Percentiles rank a stretch among this genome's conserved stretches.
Conservation (phyloP, 2,329 filamentous ascomycete species). For the Arthrobotrys sphaeroides region DNA sequence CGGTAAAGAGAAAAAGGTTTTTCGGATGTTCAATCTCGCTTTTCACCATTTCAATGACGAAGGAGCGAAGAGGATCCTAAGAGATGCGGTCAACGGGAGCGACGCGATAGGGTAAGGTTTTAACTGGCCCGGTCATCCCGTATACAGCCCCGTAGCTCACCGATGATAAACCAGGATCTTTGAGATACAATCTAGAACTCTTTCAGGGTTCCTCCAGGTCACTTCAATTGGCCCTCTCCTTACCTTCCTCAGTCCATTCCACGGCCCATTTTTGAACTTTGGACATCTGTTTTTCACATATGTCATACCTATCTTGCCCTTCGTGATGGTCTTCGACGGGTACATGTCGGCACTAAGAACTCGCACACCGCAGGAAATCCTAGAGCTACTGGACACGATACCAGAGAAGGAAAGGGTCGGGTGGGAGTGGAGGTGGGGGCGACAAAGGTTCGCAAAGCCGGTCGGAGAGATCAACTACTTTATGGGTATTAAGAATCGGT, state of each 20-base stretch:
- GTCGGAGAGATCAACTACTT: constrained; percentile 65
- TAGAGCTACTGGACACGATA: constrained; percentile 68
- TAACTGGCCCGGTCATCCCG: not conserved
- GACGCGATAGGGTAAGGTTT: constrained; percentile 70
- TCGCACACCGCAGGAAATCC: constrained; percentile 73
- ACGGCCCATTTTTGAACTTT: constrained; percentile 62
- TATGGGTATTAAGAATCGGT: constrained; percentile 60
- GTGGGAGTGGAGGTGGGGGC: constrained; percentile 63
- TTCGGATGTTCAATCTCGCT: constrained; percentile 76
- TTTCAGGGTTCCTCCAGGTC: constrained; percentile 67
- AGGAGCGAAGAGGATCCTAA: constrained; percentile 70
- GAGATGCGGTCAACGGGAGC: constrained; percentile 71
- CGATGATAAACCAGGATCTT: constrained; percentile 66
- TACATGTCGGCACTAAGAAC: constrained; percentile 74
- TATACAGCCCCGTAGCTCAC: not conserved
- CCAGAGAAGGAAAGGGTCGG: constrained; percentile 61
- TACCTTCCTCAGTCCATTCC: constrained; percentile 66
- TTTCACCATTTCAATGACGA: constrained; percentile 80
- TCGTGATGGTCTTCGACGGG: constrained; percentile 75
- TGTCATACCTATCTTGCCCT: constrained; percentile 72
- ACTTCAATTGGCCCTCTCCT: constrained; percentile 67
- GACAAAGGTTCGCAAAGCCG: constrained; percentile 64
- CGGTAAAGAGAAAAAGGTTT: constrained; percentile 66
- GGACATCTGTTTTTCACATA: constrained; percentile 73
- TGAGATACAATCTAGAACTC: constrained; percentile 75